Conservation (phyloP, 139 green algal genomes). For the Pedinophyceae sp. region DNA sequence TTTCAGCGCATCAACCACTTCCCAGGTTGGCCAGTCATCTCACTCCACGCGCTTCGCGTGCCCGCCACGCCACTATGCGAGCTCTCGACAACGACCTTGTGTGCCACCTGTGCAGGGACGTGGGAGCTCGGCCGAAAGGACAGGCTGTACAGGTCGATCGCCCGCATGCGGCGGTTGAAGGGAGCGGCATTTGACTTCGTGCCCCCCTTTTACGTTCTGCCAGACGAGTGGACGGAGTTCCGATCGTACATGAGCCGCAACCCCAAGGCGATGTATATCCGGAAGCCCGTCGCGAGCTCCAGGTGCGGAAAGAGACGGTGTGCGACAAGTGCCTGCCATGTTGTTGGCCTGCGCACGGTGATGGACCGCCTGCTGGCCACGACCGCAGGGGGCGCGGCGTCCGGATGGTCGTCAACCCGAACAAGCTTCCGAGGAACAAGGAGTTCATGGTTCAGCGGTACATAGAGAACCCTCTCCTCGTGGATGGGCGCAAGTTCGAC, state of each 20-base stretch:
- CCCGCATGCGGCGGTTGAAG: constrained; percentile 1
- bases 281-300: constrained; percentile 9
- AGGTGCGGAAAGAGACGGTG: too few species aligned
- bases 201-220: constrained; percentile 10
- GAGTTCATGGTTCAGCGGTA: constrained; percentile 17
- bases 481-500: constrained; percentile 21
- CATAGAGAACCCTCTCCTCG: constrained; percentile 9
- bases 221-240: constrained; percentile 10
- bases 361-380: too few species aligned
- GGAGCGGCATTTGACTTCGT: constrained; percentile 14
- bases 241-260: not conserved
- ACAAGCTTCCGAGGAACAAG: constrained; percentile 7
- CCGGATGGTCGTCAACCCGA: constrained; percentile 6
- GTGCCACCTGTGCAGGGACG: constrained; percentile 48
- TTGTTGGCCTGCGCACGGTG: too few species aligned
- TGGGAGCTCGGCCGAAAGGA: constrained; percentile 60
- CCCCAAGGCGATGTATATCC: constrained; percentile 16
- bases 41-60: too few species aligned
- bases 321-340: too few species aligned
- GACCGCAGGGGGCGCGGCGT: constrained; percentile 18
- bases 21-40: too few species aligned
- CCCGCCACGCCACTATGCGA: too few species aligned
- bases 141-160: constrained; percentile 21
- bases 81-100: too few species aligned
- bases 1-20: not conserved